Conservation (phyloP, 352 stramenopile genomes). For the Phytophthora ramorum region DNA sequence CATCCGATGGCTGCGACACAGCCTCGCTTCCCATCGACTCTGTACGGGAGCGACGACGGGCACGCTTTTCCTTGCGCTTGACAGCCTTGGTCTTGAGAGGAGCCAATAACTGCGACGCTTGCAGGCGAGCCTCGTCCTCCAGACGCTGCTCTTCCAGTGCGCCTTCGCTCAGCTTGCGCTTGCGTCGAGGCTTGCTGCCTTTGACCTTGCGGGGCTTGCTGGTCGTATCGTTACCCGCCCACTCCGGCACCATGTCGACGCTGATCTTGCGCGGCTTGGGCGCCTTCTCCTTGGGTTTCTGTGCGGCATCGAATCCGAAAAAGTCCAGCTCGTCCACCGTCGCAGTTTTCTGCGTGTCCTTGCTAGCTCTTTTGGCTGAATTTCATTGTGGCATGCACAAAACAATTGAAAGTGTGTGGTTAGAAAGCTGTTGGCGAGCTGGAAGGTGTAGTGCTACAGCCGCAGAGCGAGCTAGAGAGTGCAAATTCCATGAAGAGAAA, state of each 20-base stretch:
- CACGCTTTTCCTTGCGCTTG: slow-evolving; percentile 56
- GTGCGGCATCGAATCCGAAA: slow-evolving; percentile 71
- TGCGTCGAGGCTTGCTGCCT: slow-evolving; percentile 78
- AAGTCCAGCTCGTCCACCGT: slow-evolving; percentile 74
- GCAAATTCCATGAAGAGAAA: slow-evolving; percentile 10
- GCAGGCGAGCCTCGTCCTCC: slow-evolving; percentile 69
- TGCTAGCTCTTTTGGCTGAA: slow-evolving; percentile 20
- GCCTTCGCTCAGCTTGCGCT: slow-evolving; percentile 86
- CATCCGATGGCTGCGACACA: slow-evolving; percentile 10
- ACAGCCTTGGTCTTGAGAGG: slow-evolving; percentile 51
- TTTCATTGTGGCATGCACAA: slow-evolving; percentile 10
- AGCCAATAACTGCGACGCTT: slow-evolving; percentile 71
- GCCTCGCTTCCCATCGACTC: slow-evolving; percentile 47
- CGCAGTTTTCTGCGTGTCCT: slow-evolving; percentile 25
- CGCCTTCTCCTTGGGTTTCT: slow-evolving; percentile 42
- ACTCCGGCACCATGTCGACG: slow-evolving; percentile 71
- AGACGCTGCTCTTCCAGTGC: slow-evolving; percentile 75
- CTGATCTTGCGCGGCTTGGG: slow-evolving; percentile 67
- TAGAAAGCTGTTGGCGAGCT: slow-evolving; percentile 3
- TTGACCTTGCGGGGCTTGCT: slow-evolving; percentile 50
- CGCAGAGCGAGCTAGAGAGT: slow-evolving; percentile 11
- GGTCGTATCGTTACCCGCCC: slow-evolving; percentile 57
- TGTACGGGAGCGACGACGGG: slow-evolving; percentile 46
- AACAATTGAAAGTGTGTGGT: slow-evolving; percentile 8
- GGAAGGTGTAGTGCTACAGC: neutral